Conservation (phyloP, 371 early-diverging fungal species). For the Fennellomyces sp. region DNA sequence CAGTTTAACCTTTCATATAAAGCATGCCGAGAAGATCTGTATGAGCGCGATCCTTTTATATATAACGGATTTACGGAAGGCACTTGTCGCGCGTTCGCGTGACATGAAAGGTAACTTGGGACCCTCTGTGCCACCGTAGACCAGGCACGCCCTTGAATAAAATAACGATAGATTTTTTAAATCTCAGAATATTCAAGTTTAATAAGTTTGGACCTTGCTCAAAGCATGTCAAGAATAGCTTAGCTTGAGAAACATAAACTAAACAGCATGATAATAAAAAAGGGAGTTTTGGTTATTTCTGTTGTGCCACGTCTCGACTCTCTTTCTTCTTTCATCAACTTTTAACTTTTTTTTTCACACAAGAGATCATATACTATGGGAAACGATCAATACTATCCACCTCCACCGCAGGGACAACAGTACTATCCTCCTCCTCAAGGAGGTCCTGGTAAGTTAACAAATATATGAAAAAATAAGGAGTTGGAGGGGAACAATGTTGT, state of each 20-base stretch:
- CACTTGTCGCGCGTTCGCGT: not conserved
- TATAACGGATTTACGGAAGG: not conserved
- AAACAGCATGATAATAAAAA: not conserved
- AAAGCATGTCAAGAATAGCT: not conserved
- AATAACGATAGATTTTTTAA: too few species aligned
- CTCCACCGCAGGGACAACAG: conserved; percentile 10
- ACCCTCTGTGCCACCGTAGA: not conserved
- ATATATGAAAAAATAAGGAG: not conserved
- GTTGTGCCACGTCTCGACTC: not conserved
- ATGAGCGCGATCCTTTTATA: too few species aligned
- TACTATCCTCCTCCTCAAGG: conserved; percentile 16
- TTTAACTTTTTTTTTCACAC: not conserved
- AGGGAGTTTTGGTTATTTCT: not conserved
- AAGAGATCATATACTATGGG: not conserved
- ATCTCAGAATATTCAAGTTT: too few species aligned
- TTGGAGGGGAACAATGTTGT: not conserved
- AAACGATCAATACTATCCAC: conserved; percentile 17
- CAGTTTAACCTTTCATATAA: too few species aligned
- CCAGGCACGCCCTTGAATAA: not conserved
- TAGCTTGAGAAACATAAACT: not conserved
- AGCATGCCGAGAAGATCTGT: too few species aligned
- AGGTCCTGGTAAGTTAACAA: conserved; percentile 8
- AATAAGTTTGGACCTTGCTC: not conserved
- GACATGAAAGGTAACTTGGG: not conserved
- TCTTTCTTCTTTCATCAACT: not conserved